A percentile compares a stretch with the other conserved stretches of the same genome.
phyloP scores from a whole-genome alignment of 106 monocot species.

The Allium cepa region DNA sequence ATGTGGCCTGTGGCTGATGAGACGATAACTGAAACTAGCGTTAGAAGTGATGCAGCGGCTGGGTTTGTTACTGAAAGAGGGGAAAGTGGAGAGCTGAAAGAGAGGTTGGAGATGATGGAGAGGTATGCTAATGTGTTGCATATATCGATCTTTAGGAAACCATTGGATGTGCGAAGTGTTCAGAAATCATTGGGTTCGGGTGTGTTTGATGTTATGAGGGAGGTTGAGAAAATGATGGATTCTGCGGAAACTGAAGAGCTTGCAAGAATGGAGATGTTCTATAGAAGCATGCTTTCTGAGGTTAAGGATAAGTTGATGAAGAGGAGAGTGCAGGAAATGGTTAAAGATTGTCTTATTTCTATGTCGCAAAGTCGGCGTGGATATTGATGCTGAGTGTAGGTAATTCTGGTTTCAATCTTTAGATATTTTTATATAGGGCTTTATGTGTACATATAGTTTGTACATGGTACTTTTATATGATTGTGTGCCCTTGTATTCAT shows the following conservation, averaged over 20 bases:
- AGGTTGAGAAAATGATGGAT: conserved; percentile 55
- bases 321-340: conserved; percentile 51
- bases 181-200: conserved; percentile 31
- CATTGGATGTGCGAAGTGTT: conserved; percentile 41
- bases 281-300: conserved; percentile 42
- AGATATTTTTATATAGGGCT: no score
- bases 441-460: no score
- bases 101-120: conserved; percentile 47
- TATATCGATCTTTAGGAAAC: conserved; percentile 58
- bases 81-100: conserved; percentile 17
- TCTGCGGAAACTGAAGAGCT: conserved; percentile 52
- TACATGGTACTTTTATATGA: no score
- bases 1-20: conserved; percentile 48
- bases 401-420: neutral
- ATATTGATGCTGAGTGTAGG: conserved; percentile 7
- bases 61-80: conserved; percentile 7
- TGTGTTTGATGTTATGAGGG: conserved; percentile 60
- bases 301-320: conserved; percentile 68
- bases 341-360: conserved; percentile 43
- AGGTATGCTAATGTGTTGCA: conserved; percentile 62
- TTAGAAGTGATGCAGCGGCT: neutral
- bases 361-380: conserved; percentile 30
- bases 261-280: conserved; percentile 53
- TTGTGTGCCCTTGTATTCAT: no score
- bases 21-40: conserved; percentile 4